phyloP scores from a whole-genome alignment of 768 basidiomycete species.

The Hericium rajendrae region DNA sequence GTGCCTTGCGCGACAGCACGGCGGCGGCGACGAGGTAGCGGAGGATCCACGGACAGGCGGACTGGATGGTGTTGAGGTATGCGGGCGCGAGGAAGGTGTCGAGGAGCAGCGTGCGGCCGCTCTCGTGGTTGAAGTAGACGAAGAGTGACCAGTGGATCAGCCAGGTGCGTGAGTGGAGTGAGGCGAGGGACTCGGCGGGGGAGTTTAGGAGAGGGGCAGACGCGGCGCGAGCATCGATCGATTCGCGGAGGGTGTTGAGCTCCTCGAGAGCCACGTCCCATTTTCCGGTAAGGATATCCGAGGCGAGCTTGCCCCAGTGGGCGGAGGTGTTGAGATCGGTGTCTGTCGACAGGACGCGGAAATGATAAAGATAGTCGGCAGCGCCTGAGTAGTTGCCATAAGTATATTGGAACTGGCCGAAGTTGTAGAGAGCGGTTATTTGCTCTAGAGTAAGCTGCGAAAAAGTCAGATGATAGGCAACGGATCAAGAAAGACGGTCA shows the following conservation, averaged over 20 bases:
- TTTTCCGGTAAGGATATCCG: constrained; percentile 88
- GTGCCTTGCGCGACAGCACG: constrained; percentile 77
- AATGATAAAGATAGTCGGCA: constrained; percentile 97
- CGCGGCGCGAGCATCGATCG: constrained; percentile 72
- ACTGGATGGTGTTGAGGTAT: constrained; percentile 98
- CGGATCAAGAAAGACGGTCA: constrained; percentile 1
- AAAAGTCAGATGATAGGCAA: neutral
- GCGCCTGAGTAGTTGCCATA: constrained; percentile 95
- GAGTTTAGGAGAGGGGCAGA: constrained; percentile 31
- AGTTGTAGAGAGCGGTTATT: constrained; percentile 94
- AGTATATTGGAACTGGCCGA: constrained; percentile 98
- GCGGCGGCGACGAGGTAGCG: constrained; percentile 92
- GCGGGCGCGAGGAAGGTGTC: constrained; percentile 95
- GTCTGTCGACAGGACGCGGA: constrained; percentile 94
- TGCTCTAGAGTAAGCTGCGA: constrained; percentile 84
- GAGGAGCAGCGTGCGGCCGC: constrained; percentile 84
- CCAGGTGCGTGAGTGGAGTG: constrained; percentile 94
- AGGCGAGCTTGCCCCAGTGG: constrained; percentile 98
- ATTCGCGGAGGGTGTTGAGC: constrained; percentile 88
- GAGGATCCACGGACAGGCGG: constrained; percentile 87
- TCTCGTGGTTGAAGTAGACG: constrained; percentile 94
- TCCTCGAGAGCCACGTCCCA: constrained; percentile 96
- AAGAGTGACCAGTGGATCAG: constrained; percentile 97
- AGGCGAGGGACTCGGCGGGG: constrained; percentile 66
- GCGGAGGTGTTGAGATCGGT: constrained; percentile 89